Evolutionary conservation across 192 early-diverging fungal genomes (phyloP), one percentile per base, ranked within the genome.

Genomic region (Backusella australiensis): DNA sequence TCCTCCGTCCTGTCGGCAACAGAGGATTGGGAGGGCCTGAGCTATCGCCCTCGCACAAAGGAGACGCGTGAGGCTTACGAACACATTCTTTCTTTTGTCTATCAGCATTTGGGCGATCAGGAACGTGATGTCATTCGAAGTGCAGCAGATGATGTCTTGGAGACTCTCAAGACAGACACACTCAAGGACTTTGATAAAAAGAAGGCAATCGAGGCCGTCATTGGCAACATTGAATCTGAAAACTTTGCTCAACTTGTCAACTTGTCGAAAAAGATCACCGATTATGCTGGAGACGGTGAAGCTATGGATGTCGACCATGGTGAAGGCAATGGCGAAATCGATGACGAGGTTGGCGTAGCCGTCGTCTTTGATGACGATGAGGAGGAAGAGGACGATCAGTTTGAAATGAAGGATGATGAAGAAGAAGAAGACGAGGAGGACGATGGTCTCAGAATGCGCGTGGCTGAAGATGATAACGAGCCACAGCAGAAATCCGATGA

Each of bases 331-430:
- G 91, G 81, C 66, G 90, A 86, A 6, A 89, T 89, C 36, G 97
- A 96, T 53, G 95, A 98, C 53, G 93, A 96, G 76, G 81, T 92
- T 12, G 97, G 96, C 63, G 95, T 99, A 19, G 96, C 97, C 4
- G 97, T 99, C 17, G 93, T 96, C 1, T 97, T 99, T 83, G 97
- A 96, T 75, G 97, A 97, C 14, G 96, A 98, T 21, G 93, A 94
- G 6, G 93, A 94, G 17, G 93, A 93, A 67, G 91, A 85, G 34
- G 89, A 88, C 42, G 92, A 90, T 65, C 86, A 90, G 53, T 85
- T 87, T 69, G 90, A 91, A 74, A 83, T 86, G 5, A 77, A 69
- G 63, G 82, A 83, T 9, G 91, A 90, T n/a, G 87, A 93, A 32
- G 89, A 90, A 1, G 87, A 87, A 0, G 90, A 90, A 32, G 84